These are phyloP conservation scores for Rhynchospora tenuis DNA, from an alignment of 176 grass and related monocot species.

Conservation along the genomic window DNA sequence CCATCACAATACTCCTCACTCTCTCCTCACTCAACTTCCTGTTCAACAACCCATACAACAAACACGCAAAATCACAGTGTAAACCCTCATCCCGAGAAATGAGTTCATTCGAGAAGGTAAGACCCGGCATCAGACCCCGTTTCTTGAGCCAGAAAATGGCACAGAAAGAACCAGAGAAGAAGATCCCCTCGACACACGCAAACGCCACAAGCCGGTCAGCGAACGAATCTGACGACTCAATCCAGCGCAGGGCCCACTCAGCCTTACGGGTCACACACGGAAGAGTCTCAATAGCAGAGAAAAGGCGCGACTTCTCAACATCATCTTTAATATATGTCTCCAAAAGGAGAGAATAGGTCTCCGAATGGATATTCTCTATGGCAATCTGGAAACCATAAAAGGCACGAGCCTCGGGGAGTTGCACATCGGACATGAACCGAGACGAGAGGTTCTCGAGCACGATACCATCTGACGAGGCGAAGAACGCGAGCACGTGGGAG, in stretches of 20 bases:
- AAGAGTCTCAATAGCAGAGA: conserved; percentile 72
- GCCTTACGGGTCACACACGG: conserved; percentile 68
- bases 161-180: conserved; percentile 97
- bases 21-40: conserved; percentile 48
- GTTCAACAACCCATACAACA: conserved; percentile 63
- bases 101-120: conserved; percentile 98
- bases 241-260: conserved; percentile 80
- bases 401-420: conserved; percentile 69
- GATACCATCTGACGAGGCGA: conserved; percentile 87
- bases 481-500: conserved; percentile 95
- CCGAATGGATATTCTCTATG: conserved; percentile 98
- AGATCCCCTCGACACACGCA: conserved; percentile 83
- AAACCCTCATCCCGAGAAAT: conserved; percentile 95
- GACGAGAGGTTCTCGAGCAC: conserved; percentile 87
- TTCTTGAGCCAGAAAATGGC: conserved; percentile 99
- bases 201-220: conserved; percentile 79
- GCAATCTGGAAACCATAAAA: conserved; percentile 98
- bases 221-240: conserved; percentile 60
- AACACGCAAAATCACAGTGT: conserved; percentile 94
- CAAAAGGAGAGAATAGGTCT: conserved; percentile 82
- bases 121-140: conserved; percentile 78
- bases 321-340: conserved; percentile 78
- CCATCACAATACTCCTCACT: conserved; percentile 45
- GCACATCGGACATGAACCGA: conserved; percentile 88
- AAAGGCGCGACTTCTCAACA: conserved; percentile 65